Conservation (phyloP, 495 filamentous ascomycete genomes). For the Daldinia caldariorum region DNA sequence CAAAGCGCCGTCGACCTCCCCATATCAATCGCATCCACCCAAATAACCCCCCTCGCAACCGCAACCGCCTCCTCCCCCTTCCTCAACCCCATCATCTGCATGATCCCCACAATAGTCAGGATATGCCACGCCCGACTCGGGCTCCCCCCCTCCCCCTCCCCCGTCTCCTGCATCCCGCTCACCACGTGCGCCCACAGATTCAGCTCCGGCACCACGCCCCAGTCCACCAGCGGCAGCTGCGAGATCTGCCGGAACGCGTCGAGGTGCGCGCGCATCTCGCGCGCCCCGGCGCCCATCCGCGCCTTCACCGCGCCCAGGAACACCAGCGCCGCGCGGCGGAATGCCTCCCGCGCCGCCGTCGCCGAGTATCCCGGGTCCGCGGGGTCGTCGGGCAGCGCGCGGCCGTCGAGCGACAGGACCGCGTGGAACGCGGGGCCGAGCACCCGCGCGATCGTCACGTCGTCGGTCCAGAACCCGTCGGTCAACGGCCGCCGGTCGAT, state of each 20-base stretch:
- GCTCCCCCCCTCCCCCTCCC: slow-evolving; percentile 3
- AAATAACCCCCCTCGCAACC: slow-evolving; percentile 42
- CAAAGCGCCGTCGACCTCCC: slow-evolving; percentile 37
- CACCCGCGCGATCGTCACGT: slow-evolving; percentile 35
- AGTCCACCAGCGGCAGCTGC: slow-evolving; percentile 38
- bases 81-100: slow-evolving; percentile 37
- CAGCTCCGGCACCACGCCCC: slow-evolving; percentile 41
- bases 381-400: slow-evolving; percentile 32
- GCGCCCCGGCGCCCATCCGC: slow-evolving; percentile 26
- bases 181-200: slow-evolving; percentile 45
- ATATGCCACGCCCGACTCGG: slow-evolving; percentile 43
- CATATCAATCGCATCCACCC: slow-evolving; percentile 38
- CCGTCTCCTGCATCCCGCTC: slow-evolving; percentile 34
- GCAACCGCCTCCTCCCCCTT: slow-evolving; percentile 34
- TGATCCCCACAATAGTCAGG: slow-evolving; percentile 40
- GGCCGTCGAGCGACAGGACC: slow-evolving; percentile 38
- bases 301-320: slow-evolving; percentile 40
- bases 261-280: slow-evolving; percentile 39
- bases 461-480: slow-evolving; percentile 38
- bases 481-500: slow-evolving; percentile 26
- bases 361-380: slow-evolving; percentile 30
- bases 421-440: slow-evolving; percentile 37
- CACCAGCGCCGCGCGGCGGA: slow-evolving; percentile 37
- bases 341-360: slow-evolving; percentile 42
- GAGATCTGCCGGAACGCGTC: slow-evolving; percentile 43